phyloP scores from a whole-genome alignment of 192 early-diverging fungal species.

The Allomyces macrogynus region DNA sequence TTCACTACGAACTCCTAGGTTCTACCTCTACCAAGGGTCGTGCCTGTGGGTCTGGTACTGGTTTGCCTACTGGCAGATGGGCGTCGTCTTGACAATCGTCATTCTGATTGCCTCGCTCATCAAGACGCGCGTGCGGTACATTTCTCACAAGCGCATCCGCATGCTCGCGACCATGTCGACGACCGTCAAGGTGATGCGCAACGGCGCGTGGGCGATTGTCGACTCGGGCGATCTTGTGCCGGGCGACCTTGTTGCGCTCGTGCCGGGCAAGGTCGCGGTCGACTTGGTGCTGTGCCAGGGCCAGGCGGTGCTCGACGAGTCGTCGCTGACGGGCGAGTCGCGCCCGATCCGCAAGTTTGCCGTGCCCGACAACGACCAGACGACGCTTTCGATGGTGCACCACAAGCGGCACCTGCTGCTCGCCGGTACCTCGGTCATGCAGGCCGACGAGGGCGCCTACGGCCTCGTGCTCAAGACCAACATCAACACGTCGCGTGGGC shows the following conservation, averaged over 20 bases:
- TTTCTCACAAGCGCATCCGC: conserved; percentile 31
- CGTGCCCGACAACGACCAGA: conserved; percentile 25
- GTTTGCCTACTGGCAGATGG: conserved; percentile 30
- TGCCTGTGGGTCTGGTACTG: conserved; percentile 32
- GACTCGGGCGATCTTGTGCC: conserved; percentile 35
- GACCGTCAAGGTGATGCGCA: conserved; percentile 23
- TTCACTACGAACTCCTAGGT: background rate
- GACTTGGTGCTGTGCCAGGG: conserved; percentile 49
- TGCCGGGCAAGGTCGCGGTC: conserved; percentile 29
- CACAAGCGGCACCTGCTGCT: conserved; percentile 38
- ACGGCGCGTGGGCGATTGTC: conserved; percentile 27
- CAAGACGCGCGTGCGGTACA: conserved; percentile 26
- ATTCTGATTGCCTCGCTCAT: conserved; percentile 27
- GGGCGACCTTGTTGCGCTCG: conserved; percentile 39
- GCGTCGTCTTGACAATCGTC: conserved; percentile 25
- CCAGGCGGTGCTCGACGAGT: conserved; percentile 52
- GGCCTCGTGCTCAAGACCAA: conserved; percentile 46
- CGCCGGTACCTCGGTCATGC: conserved; percentile 46
- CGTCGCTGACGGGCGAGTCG: conserved; percentile 56
- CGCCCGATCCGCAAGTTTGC: conserved; percentile 58
- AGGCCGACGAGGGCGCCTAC: conserved; percentile 13
- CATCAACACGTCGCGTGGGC: conserved; percentile 42
- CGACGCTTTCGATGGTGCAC: conserved; percentile 15
- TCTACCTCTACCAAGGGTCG: conserved; percentile 33
- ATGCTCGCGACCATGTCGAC: conserved; percentile 36